Percentiles rank a stretch among this genome's conserved stretches.
Conservation (phyloP, 2,329 filamentous ascomycete species). For the Davidsoniella australis region DNA sequence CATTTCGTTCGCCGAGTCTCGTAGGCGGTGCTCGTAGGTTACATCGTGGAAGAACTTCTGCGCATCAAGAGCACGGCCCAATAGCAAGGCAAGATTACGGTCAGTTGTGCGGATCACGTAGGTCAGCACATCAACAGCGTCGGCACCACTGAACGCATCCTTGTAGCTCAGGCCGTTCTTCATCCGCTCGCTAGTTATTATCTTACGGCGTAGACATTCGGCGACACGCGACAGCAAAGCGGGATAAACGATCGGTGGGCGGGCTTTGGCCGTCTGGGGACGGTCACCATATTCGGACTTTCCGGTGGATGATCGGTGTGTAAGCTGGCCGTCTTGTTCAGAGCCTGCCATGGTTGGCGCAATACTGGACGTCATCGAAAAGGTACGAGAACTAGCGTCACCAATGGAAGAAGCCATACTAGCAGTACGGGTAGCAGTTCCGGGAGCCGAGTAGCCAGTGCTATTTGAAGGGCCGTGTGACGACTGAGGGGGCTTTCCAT, state of each 20-base stretch:
- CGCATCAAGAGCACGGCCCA: constrained; percentile 83
- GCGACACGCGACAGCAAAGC: constrained; percentile 85
- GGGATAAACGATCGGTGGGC: constrained; percentile 78
- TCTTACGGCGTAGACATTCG: constrained; percentile 79
- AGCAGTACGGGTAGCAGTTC: constrained; percentile 39
- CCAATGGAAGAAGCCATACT: constrained; percentile 42
- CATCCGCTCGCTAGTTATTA: constrained; percentile 68
- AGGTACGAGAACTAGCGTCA: constrained; percentile 42
- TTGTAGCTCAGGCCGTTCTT: constrained; percentile 98
- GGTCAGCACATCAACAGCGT: constrained; percentile 86
- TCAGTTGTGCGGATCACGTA: constrained; percentile 97
- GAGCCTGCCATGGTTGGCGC: constrained; percentile 51
- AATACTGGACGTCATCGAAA: constrained; percentile 85
- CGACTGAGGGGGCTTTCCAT: constrained; percentile 18
- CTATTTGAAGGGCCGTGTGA: constrained; percentile 19
- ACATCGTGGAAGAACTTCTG: constrained; percentile 99
- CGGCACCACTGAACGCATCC: constrained; percentile 86
- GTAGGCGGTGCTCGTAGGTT: constrained; percentile 86
- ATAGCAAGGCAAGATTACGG: constrained; percentile 75
- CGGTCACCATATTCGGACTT: constrained; percentile 36
- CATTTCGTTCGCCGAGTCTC: constrained; percentile 86
- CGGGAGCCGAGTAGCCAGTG: constrained; percentile 29
- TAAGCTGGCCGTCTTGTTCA: constrained; percentile 36
- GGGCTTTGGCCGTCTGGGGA: constrained; percentile 44
- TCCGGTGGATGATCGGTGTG: constrained; percentile 41